Evolutionary conservation across 2,329 filamentous ascomycete species (phyloP).

Genomic region (Biscogniauxia mediterranea): DNA sequence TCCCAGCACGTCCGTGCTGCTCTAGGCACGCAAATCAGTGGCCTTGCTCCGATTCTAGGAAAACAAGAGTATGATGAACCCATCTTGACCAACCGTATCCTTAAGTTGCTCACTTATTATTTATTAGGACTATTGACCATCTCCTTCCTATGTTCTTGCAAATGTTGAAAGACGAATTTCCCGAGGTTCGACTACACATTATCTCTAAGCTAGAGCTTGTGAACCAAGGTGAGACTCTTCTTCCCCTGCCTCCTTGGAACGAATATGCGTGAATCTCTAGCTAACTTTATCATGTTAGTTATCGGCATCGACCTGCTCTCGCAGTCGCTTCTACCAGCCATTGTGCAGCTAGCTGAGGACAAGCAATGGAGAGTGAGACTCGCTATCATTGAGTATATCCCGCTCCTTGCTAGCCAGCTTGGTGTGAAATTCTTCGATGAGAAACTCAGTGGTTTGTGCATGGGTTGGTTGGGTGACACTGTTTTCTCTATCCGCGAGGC

Average conservation of each 20-base stretch:
- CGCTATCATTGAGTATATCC: conserved; percentile 99
- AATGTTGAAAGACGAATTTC: conserved; percentile 99
- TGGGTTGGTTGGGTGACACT: conserved; percentile 97
- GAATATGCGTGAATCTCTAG: not conserved
- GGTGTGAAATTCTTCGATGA: conserved; percentile 98
- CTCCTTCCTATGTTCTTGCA: conserved; percentile 97
- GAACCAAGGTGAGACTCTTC: conserved; percentile 71
- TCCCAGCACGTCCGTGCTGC: conserved; percentile 97
- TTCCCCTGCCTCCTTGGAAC: not conserved
- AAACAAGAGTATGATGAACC: conserved; percentile 83
- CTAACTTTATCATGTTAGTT: conserved; percentile 51
- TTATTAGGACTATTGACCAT: conserved; percentile 84
- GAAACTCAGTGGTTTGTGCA: conserved; percentile 91
- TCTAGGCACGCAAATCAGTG: conserved; percentile 94
- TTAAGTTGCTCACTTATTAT: conserved; percentile 17
- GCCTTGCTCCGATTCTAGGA: conserved; percentile 91
- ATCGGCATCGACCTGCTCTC: conserved; percentile 97
- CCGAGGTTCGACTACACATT: conserved; percentile 95
- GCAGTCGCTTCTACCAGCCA: conserved; percentile 92
- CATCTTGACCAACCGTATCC: conserved; percentile 5
- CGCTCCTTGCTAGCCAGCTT: conserved; percentile 89
- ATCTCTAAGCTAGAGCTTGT: conserved; percentile 99
- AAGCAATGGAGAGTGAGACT: conserved; percentile 99
- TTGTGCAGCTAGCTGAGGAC: conserved; percentile 95
- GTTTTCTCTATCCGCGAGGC: conserved; percentile 98